Evolutionary conservation across 2,329 filamentous ascomycete species (phyloP).

Genomic region (Botrytis cinerea): DNA sequence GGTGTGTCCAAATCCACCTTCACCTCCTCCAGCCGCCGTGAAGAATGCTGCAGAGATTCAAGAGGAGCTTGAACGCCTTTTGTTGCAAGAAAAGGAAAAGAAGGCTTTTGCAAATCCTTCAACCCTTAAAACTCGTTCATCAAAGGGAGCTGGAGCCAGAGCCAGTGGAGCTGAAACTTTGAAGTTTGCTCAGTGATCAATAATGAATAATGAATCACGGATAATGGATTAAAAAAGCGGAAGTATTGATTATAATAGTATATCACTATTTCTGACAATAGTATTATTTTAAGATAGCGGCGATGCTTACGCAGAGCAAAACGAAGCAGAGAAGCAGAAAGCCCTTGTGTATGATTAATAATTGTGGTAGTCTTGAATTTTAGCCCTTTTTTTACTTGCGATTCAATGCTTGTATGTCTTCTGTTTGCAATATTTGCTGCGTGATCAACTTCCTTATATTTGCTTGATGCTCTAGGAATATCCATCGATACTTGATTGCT

Average conservation of each 20-base stretch:
- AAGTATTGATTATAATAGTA: slow-evolving; percentile 14
- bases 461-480: neutral
- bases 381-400: slow-evolving; percentile 8
- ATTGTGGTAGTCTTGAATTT: slow-evolving; percentile 20
- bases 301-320: slow-evolving; percentile 7
- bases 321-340: neutral
- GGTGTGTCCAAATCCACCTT: slow-evolving; percentile 20
- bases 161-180: neutral
- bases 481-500: neutral
- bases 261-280: neutral
- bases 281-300: slow-evolving; percentile 16
- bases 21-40: neutral
- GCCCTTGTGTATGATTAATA: slow-evolving; percentile 15
- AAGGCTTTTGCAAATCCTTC: slow-evolving; percentile 16
- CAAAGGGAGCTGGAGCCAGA: neutral
- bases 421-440: neutral
- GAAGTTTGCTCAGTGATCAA: slow-evolving; percentile 4
- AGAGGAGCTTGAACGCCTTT: slow-evolving; percentile 22
- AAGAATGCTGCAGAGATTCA: slow-evolving; percentile 24
- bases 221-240: slow-evolving; percentile 14
- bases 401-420: neutral
- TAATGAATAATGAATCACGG: neutral
- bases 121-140: neutral
- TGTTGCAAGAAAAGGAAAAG: slow-evolving; percentile 26
- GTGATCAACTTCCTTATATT: neutral